These are phyloP conservation scores for Sungouiella thailandica DNA, from an alignment of 805 yeast genomes.

Conservation along the genomic window DNA sequence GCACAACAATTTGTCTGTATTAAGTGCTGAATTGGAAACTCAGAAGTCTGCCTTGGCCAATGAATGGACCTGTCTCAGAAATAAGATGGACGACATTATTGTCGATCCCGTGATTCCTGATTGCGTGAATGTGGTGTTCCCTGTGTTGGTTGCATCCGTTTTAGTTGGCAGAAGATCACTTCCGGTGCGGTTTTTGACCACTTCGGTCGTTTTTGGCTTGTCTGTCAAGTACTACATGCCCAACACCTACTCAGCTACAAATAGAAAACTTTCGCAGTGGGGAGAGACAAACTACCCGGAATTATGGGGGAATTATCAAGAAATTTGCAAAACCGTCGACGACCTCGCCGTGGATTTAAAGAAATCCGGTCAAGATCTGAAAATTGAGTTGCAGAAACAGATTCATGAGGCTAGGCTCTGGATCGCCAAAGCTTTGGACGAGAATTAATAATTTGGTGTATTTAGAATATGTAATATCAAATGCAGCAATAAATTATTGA, in stretches of 20 bases:
- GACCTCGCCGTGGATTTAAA: slow-evolving; percentile 9
- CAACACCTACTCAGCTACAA: slow-evolving; percentile 10
- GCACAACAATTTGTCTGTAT: slow-evolving; percentile 31
- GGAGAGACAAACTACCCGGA: slow-evolving; percentile 31
- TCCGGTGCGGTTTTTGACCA: slow-evolving; percentile 48
- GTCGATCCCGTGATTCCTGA: slow-evolving; percentile 55
- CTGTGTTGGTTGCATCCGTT: slow-evolving; percentile 54
- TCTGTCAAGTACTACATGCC: slow-evolving; percentile 51
- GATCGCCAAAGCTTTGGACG: slow-evolving; percentile 7
- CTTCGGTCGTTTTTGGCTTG: slow-evolving; percentile 43
- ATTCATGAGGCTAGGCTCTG: slow-evolving; percentile 14
- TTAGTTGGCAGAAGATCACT: slow-evolving; percentile 43
- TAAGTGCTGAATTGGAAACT: slow-evolving; percentile 42
- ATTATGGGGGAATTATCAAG: slow-evolving; percentile 22
- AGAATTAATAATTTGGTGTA: no score
- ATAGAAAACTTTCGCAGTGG: slow-evolving; percentile 14
- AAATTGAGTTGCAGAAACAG: slow-evolving; percentile 12
- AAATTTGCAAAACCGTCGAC: slow-evolving; percentile 9
- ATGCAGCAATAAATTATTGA: neutral
- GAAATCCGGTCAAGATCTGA: slow-evolving; percentile 7
- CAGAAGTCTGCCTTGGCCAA: slow-evolving; percentile 43
- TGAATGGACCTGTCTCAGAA: slow-evolving; percentile 31
- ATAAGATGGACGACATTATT: slow-evolving; percentile 30
- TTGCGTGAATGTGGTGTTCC: slow-evolving; percentile 49
- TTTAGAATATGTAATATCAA: neutral